These are phyloP conservation scores for Hymenoscyphus albidus DNA, from an alignment of 2,329 filamentous ascomycete genomes.

Conservation along the genomic window DNA sequence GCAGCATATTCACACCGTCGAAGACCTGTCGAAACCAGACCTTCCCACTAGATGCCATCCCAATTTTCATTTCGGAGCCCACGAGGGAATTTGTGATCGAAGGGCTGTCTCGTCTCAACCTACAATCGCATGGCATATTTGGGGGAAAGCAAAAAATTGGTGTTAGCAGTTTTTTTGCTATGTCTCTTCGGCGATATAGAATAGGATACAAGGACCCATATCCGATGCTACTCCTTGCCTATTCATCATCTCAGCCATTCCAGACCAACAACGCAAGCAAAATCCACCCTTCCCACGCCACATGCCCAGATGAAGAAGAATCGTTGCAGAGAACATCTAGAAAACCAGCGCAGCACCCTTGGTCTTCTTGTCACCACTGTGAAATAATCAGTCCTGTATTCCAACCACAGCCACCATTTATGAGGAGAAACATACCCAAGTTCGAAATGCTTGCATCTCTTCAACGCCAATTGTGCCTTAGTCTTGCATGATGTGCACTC, in stretches of 20 bases:
- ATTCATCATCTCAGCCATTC: constrained; percentile 26
- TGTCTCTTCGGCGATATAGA: constrained; percentile 30
- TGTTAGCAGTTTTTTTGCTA: constrained; percentile 34
- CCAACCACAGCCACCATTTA: not conserved
- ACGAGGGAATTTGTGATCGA: not conserved
- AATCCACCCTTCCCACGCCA: constrained; percentile 28
- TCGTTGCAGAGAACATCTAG: constrained; percentile 57
- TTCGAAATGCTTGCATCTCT: constrained; percentile 99
- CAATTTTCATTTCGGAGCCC: no score
- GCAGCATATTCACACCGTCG: not conserved
- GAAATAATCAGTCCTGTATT: constrained; percentile 40
- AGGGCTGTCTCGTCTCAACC: not conserved
- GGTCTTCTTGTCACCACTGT: constrained; percentile 99
- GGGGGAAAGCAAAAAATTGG: constrained; percentile 9
- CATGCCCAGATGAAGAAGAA: constrained; percentile 26
- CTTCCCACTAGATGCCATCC: not conserved
- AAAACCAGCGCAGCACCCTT: constrained; percentile 99
- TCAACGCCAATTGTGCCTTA: constrained; percentile 95
- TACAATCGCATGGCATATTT: not conserved
- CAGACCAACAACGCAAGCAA: constrained; percentile 23
- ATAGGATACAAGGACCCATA: constrained; percentile 31
- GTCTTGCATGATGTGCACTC: constrained; percentile 98
- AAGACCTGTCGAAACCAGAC: not conserved
- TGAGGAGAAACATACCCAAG: constrained; percentile 70
- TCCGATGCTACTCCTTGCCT: constrained; percentile 22